Percentiles rank a stretch among this genome's conserved stretches.
Conservation (phyloP, 2,329 filamentous ascomycete species). For the Curvularia verruculosa region DNA sequence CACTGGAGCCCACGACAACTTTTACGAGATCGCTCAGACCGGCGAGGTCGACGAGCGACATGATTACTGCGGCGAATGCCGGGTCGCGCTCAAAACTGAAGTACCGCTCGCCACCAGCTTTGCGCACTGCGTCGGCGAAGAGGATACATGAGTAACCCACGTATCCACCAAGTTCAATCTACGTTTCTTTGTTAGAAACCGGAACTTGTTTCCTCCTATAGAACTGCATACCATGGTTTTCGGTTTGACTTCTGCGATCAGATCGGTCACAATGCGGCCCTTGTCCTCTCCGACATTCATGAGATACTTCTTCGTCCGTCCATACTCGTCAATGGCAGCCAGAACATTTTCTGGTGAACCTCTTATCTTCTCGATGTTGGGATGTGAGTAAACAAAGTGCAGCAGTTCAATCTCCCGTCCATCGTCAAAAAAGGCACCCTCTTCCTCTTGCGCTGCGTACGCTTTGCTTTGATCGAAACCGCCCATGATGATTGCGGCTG, state of each 20-base stretch:
- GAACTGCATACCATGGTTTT: slow-evolving; percentile 62
- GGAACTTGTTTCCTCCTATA: background rate
- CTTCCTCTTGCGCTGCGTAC: slow-evolving; percentile 55
- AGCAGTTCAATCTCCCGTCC: slow-evolving; percentile 76
- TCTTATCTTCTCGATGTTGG: slow-evolving; percentile 67
- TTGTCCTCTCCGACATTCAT: slow-evolving; percentile 84
- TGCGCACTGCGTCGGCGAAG: slow-evolving; percentile 70
- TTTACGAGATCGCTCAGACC: slow-evolving; percentile 73
- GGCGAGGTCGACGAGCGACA: slow-evolving; percentile 72
- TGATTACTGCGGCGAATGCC: slow-evolving; percentile 73
- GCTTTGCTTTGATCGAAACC: slow-evolving; percentile 53
- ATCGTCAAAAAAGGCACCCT: slow-evolving; percentile 62
- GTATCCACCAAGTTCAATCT: slow-evolving; percentile 79
- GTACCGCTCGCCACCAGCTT: slow-evolving; percentile 69
- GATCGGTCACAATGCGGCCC: slow-evolving; percentile 70
- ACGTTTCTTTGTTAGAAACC: slow-evolving; percentile 12
- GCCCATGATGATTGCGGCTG: slow-evolving; percentile 34
- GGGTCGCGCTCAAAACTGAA: slow-evolving; percentile 76
- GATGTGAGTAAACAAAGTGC: slow-evolving; percentile 68
- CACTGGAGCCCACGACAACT: slow-evolving; percentile 72
- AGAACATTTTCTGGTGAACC: slow-evolving; percentile 69
- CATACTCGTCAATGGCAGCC: slow-evolving; percentile 73
- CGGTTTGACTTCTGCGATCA: slow-evolving; percentile 72
- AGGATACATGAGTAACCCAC: slow-evolving; percentile 81
- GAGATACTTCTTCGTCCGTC: slow-evolving; percentile 68